Base-by-base conservation (phyloP, 2,329 filamentous ascomycete species). In the Verticillium nubilum region DNA sequence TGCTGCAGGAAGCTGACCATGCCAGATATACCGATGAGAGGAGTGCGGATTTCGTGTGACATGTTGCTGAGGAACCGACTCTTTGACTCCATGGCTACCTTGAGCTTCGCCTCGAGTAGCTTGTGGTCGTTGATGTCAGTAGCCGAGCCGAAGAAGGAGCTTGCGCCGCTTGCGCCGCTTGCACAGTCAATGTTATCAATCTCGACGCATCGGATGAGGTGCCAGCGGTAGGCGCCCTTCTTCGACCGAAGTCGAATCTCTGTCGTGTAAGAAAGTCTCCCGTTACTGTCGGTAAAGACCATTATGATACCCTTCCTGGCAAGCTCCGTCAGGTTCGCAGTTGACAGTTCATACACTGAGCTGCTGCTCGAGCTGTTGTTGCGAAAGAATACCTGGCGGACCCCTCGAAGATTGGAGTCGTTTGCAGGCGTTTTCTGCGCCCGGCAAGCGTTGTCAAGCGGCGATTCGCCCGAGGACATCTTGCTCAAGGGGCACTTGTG, bases 81-180 rank as follows among this genome's bases (percentile, higher is more conserved):
- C 75, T 98, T 99, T 7, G 92, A 94, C 68, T 98, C 94, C 95
- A 98, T 98, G 4, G 93, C 94, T 70, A 96, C 93, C 73, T 98
- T 97, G 52, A 98, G 78, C 68, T 96, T 95, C 57, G 90, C 87
- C 73, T 99, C 95, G 1, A 98, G 81, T 31, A 96, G 81, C 74
- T 98, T 98, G 74, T 96, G 92, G 68, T 97, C 93, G 69, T 98
- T 97, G 73, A 99, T 99, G 70, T 99, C 95, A 2, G 95, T 98
- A 64, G 94, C 96, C 5, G 95, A 97, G 26, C 95, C 94, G 70
- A 98, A 98, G 85, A 94, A 99, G 1, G 92, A 96, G 67, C 92
- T 94, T 64, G 90, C 89, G 13, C 90, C n/a, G n/a, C n/a, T n/a
- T n/a, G n/a, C n/a, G n/a, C n/a, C 89, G 64, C 81, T 89, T 59